Percentiles rank a stretch among this genome's conserved stretches.
Evolutionary conservation across 2,329 filamentous ascomycete species (phyloP).

Genomic region (Meredithiella fracta): DNA sequence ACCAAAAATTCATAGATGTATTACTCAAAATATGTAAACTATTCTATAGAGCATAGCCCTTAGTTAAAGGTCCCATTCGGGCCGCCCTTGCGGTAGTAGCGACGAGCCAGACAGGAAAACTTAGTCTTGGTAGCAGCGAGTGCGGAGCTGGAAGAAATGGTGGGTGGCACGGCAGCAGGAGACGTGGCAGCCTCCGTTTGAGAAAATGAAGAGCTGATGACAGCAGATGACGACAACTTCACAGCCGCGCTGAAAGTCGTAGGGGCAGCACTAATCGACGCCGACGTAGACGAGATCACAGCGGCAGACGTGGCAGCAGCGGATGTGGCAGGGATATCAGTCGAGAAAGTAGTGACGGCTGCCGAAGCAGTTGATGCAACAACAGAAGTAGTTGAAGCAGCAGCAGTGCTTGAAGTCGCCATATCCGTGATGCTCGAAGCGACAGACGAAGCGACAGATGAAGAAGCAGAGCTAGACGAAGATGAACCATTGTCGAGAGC

Average conservation of each 20-base stretch:
- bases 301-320: background rate
- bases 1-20: too few relatives aligned
- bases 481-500: slow-evolving; percentile 14
- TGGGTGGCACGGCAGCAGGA: background rate
- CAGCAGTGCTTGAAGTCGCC: background rate
- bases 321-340: slow-evolving; percentile 2
- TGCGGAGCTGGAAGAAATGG: slow-evolving; percentile 1
- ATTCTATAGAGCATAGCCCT: too few relatives aligned
- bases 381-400: background rate
- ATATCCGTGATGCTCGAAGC: too few relatives aligned
- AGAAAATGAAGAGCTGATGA: background rate
- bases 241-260: slow-evolving; percentile 9
- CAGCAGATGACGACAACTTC: background rate
- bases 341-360: background rate
- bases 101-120: slow-evolving; percentile 7
- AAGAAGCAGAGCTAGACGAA: background rate
- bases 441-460: background rate
- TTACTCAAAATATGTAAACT: too few relatives aligned
- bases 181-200: slow-evolving; percentile 1
- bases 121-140: background rate
- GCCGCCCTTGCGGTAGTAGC: slow-evolving; percentile 7
- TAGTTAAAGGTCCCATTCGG: background rate
- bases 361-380: background rate
- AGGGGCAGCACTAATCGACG: background rate
- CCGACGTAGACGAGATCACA: background rate